Base-by-base conservation (phyloP, 176 grass and related monocot genomes). In the Ananas comosus region DNA sequence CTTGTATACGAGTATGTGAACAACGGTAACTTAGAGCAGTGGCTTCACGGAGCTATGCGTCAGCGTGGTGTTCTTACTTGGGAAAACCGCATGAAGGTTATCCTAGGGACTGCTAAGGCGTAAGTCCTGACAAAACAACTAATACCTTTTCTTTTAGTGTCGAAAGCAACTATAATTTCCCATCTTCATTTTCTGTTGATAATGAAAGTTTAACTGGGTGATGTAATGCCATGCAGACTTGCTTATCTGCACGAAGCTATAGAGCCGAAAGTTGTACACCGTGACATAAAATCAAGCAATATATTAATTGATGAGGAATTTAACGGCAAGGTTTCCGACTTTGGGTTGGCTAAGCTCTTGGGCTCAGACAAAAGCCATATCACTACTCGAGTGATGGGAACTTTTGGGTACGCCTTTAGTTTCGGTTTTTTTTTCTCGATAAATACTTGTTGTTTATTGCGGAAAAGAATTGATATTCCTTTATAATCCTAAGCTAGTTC, bases 221-320 rank as follows among this genome's bases (percentile, higher is more conserved):
- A 69, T 28, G 16, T 74, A 69, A 77, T 83, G 51, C 23, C 29
- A 72, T 84, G 63, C 82, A 99, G 95, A 54, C 87, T 99, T 79
- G 85, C 95, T 64, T 99, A 99, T 84, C 87, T 99, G 70, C 95
- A 99, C 80, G 95, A 99, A 85, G 95, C 90, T 51, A 99, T 99
- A 78, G 95, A 99, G 68, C 95, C 95, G 49, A 99, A 99, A 87
- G 87, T 94, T 79, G 87, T 99, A 66, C 95, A 99, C 61, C 87
- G 95, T 21, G 95, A 99, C 90, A 94, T 99, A 74, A 99, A 99
- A 78, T 94, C 95, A 48, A 99, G 95, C 73, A 99, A 99, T 48
- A 99, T 99, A 70, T 86, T 99, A 83, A 99, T 99, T 68, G 90
- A 99, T 64, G 78, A 88, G 82, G 95, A 94, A 69, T 99, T 91